Conservation (phyloP, 805 yeast species). For the Sugiyamaella mastotermitis region DNA sequence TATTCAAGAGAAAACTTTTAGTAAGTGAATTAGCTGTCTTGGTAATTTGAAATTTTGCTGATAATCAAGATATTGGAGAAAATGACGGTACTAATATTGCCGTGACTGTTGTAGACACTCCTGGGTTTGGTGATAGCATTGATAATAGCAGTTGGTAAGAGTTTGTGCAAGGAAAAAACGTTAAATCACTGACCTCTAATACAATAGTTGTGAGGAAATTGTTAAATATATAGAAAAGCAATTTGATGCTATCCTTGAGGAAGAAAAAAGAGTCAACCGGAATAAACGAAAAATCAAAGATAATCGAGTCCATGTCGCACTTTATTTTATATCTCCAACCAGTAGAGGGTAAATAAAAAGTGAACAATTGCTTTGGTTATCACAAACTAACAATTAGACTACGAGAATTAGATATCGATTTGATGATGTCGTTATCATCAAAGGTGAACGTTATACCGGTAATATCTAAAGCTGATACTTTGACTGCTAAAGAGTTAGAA, state of each 20-base stretch:
- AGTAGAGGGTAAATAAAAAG: constrained; percentile 31
- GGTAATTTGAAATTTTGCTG: background rate
- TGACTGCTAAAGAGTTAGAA: constrained; percentile 58
- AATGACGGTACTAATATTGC: constrained; percentile 46
- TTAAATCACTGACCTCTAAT: constrained; percentile 3
- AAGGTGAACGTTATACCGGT: constrained; percentile 79
- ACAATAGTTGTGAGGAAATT: constrained; percentile 33
- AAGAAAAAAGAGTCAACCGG: constrained; percentile 81
- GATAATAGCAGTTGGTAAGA: constrained; percentile 47
- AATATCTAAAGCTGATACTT: constrained; percentile 69
- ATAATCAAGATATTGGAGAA: constrained; percentile 34
- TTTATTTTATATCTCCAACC: constrained; percentile 65
- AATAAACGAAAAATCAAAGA: constrained; percentile 68
- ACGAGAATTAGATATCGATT: constrained; percentile 64
- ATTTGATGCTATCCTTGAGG: constrained; percentile 65
- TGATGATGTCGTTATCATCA: constrained; percentile 62
- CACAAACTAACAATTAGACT: constrained; percentile 17
- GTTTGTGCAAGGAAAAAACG: background rate
- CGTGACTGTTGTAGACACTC: constrained; percentile 60
- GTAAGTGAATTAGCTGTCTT: constrained; percentile 4
- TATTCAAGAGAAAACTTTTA: constrained; percentile 15
- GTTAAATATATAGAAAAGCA: constrained; percentile 59
- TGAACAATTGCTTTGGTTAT: background rate
- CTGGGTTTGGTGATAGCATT: constrained; percentile 73
- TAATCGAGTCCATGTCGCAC: constrained; percentile 73